Percentiles rank a stretch among this genome's conserved stretches.
These are phyloP conservation scores for Colletotrichum sp. DNA, from an alignment of 2,329 filamentous ascomycete genomes.

Conservation along the genomic window DNA sequence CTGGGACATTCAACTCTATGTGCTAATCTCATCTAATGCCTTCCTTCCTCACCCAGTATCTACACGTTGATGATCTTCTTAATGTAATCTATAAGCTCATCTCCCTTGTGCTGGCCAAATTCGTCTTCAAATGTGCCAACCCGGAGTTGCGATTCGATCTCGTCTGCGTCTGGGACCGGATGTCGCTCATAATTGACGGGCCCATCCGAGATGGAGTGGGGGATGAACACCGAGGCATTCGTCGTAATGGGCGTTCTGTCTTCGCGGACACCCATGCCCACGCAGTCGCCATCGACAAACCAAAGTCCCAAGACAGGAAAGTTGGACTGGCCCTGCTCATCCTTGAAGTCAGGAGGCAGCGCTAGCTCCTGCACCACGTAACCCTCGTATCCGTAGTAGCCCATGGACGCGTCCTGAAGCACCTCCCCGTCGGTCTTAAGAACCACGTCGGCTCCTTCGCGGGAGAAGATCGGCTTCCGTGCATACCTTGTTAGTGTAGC, in stretches of 20 bases:
- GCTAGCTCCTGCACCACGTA: not conserved
- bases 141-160: not conserved
- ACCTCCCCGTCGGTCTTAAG: not conserved
- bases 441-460: not conserved
- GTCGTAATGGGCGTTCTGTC: not conserved
- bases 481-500: not conserved
- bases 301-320: not conserved
- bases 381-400: not conserved
- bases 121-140: not conserved
- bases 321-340: not conserved
- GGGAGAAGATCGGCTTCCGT: not conserved
- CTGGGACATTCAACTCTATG: not conserved
- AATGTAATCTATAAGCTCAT: not conserved
- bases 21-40: not conserved
- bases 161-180: not conserved
- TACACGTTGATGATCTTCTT: not conserved
- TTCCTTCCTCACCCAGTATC: not conserved
- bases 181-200: not conserved
- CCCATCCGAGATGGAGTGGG: not conserved
- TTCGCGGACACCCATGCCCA: not conserved
- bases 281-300: not conserved
- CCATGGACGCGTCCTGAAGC: not conserved
- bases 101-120: not conserved
- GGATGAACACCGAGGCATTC: not conserved
- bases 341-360: not conserved